Evolutionary conservation across 1,284 basidiomycete species (phyloP).

Genomic region (Leccinum subatratum): DNA sequence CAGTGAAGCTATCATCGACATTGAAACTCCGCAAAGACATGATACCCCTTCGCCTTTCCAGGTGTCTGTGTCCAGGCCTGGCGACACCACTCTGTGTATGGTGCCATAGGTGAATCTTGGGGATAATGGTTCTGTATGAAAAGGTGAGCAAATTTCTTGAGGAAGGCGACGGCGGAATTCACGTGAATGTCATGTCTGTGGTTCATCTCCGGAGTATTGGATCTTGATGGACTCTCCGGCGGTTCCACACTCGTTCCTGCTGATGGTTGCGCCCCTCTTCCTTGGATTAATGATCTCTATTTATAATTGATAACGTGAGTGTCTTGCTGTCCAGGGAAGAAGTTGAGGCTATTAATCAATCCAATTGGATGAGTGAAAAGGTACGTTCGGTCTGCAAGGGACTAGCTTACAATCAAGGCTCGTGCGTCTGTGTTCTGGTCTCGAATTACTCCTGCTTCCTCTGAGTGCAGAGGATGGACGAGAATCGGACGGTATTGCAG

Average conservation of each 20-base stretch:
- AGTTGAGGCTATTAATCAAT: constrained; percentile 18
- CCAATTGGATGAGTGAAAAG: constrained; percentile 2
- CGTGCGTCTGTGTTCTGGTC: constrained; percentile 8
- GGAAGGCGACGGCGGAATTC: constrained; percentile 29
- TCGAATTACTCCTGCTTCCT: constrained; percentile 5
- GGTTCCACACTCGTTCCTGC: constrained; percentile 38
- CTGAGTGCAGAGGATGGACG: constrained; percentile 17
- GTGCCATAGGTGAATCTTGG: constrained; percentile 23
- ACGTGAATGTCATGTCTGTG: constrained; percentile 21
- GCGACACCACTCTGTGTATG: constrained; percentile 19
- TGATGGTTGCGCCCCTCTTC: constrained; percentile 28
- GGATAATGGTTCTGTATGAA: constrained; percentile 22
- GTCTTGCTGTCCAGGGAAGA: background rate
- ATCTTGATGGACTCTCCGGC: constrained; percentile 22
- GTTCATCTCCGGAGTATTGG: constrained; percentile 31
- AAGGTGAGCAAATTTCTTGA: constrained; percentile 25
- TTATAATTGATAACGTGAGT: constrained; percentile 17
- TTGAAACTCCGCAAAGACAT: constrained; percentile 37
- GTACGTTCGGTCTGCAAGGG: background rate
- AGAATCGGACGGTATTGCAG: constrained; percentile 10
- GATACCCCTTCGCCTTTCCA: constrained; percentile 34
- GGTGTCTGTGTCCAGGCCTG: constrained; percentile 14
- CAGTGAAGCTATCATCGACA: constrained; percentile 35
- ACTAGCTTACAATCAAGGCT: constrained; percentile 21
- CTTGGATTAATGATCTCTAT: constrained; percentile 15